Base-by-base conservation (phyloP, 768 basidiomycete species). In the Kwoniella sp. region DNA sequence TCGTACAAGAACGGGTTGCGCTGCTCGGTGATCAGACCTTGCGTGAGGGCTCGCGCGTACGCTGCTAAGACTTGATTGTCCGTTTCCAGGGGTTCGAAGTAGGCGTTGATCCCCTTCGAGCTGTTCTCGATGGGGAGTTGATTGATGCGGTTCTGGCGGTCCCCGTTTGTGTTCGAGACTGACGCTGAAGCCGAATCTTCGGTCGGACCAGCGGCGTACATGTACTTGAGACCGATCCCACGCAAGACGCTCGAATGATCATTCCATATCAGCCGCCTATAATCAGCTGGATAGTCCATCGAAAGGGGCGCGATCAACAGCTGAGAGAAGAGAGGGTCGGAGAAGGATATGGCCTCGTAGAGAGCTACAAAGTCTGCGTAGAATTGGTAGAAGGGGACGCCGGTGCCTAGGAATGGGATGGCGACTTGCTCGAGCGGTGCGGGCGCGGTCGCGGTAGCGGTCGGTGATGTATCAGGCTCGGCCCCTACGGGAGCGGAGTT, bases 291-390 rank as follows among this genome's bases (percentile, higher is more conserved):
- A 73, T 93, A 93, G 13, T 82, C 81, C 87, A 90, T 89, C 2
- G 91, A 85, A 11, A 88, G 83, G 0, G 93, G 89, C 0, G 90
- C 86, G 7, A 94, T 83, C 15, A 96, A 84, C 13, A 95, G 84
- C 1, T 85, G 83, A 13, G 86, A 87, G 73, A 98, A 98, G 1
- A 87, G 79, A 0, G 85, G 84, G 73, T 97, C 87, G 1, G 88
- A 86, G 79, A 94, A 94, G 8, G 94, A 97, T 70, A 93, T 87
- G 2, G 92, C 86, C 73, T 92, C 90, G 81, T 94, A 98, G n/a
- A 97, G 82, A 0, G 86, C 88, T 61, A 95, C 84, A 75, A 96
- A 89, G 80, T 96, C 93, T 15, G 89, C 90, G 82, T 93, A 98
- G 74, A 90, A 92, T 78, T 95, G 93, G 83, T 87, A 96, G 83